Evolutionary conservation across 768 basidiomycete species (phyloP).

Genomic region (Leccinum subtestaceum): DNA sequence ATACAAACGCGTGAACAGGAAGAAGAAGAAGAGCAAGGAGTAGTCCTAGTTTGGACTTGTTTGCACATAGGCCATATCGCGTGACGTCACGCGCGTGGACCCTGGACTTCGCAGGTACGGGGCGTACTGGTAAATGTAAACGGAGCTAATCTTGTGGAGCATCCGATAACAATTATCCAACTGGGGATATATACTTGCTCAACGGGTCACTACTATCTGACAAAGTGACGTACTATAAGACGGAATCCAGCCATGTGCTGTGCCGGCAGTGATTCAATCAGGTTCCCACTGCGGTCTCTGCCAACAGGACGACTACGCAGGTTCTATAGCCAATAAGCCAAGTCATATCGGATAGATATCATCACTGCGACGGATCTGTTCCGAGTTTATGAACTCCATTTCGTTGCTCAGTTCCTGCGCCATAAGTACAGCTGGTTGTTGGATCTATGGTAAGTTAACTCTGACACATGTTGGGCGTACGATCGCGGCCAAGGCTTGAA

Average conservation of each 20-base stretch:
- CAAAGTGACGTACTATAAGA: neutral
- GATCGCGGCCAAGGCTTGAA: neutral
- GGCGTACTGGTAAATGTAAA: neutral
- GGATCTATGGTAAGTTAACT: neutral
- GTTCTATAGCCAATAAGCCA: neutral
- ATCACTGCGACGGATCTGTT: neutral
- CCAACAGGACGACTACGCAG: neutral
- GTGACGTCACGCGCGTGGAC: slow-evolving; percentile 26
- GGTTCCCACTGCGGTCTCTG: neutral
- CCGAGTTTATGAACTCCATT: neutral
- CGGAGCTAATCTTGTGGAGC: neutral
- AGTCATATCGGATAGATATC: neutral
- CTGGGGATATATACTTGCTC: neutral
- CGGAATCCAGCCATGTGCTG: neutral
- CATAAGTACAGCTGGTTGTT: neutral
- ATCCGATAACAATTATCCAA: slow-evolving; percentile 1
- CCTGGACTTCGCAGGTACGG: neutral
- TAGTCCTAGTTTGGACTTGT: slow-evolving; percentile 2
- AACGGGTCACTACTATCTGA: neutral
- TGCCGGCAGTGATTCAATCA: neutral
- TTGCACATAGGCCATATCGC: slow-evolving; percentile 7
- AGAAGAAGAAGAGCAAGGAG: neutral
- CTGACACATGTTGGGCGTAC: neutral
- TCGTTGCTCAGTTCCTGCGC: neutral
- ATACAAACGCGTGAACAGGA: slow-evolving; percentile 10